These are phyloP conservation scores for Hansenula lynferdii DNA, from an alignment of 1,139 yeast genomes.

Conservation along the genomic window DNA sequence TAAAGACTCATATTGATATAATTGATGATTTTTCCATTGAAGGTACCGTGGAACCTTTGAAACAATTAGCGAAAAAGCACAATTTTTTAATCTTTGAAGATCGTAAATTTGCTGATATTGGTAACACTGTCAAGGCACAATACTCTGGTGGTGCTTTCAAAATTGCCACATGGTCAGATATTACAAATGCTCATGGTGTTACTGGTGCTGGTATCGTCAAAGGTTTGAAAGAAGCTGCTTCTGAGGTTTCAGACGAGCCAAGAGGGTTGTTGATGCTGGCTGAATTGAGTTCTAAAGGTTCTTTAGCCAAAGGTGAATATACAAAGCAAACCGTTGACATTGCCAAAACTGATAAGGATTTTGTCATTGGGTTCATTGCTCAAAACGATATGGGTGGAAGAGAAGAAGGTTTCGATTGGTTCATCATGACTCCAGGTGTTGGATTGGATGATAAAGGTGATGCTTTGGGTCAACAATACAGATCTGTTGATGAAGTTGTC, in stretches of 20 bases:
- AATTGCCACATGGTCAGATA: constrained; percentile 93
- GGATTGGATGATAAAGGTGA: constrained; percentile 98
- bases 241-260: constrained; percentile 61
- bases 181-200: constrained; percentile 96
- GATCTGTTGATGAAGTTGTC: constrained; percentile 84
- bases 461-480: constrained; percentile 91
- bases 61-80: constrained; percentile 67
- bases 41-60: constrained; percentile 68
- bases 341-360: constrained; percentile 81
- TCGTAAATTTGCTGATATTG: constrained; percentile 97
- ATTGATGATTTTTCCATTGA: constrained; percentile 84
- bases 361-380: constrained; percentile 96
- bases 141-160: constrained; percentile 86
- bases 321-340: constrained; percentile 83
- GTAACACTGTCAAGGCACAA: constrained; percentile 95
- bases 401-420: constrained; percentile 88
- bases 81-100: constrained; percentile 90
- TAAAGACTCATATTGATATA: constrained; percentile 93
- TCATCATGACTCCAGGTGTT: constrained; percentile 97
- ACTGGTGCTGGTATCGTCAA: constrained; percentile 92
- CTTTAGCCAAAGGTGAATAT: constrained; percentile 89
- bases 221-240: constrained; percentile 82
- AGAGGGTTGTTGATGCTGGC: constrained; percentile 95
- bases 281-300: constrained; percentile 89
- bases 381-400: constrained; percentile 83